phyloP scores from a whole-genome alignment of 2,329 filamentous ascomycete genomes.

The Fusarium hostae region DNA sequence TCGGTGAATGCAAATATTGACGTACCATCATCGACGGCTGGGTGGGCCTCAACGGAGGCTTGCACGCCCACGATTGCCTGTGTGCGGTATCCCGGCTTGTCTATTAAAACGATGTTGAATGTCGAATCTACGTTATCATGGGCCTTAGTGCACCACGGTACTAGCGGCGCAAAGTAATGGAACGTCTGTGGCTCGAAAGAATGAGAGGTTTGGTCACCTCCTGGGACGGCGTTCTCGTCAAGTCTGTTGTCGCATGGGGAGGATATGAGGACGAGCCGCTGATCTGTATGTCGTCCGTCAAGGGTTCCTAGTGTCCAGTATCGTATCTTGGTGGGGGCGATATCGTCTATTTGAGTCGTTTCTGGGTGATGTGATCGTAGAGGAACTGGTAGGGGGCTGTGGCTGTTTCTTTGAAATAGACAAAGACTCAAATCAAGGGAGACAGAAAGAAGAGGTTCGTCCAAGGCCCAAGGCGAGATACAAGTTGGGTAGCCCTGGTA shows the following conservation, averaged over 20 bases:
- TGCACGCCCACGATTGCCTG: slow-evolving; percentile 48
- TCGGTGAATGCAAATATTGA: slow-evolving; percentile 39
- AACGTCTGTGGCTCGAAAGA: slow-evolving; percentile 37
- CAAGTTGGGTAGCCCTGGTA: slow-evolving; percentile 37
- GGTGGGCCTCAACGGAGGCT: slow-evolving; percentile 52
- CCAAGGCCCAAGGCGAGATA: slow-evolving; percentile 43
- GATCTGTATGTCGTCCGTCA: slow-evolving; percentile 41
- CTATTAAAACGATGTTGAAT: slow-evolving; percentile 39
- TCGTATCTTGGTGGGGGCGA: slow-evolving; percentile 10
- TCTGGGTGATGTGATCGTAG: slow-evolving; percentile 11
- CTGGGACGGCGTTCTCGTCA: slow-evolving; percentile 46
- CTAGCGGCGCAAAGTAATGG: slow-evolving; percentile 37
- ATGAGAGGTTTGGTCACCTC: slow-evolving; percentile 48
- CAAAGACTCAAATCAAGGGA: slow-evolving; percentile 39
- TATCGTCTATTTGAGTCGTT: slow-evolving; percentile 17
- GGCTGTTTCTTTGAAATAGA: slow-evolving; percentile 23
- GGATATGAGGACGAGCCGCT: slow-evolving; percentile 42
- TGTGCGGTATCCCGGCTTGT: slow-evolving; percentile 39
- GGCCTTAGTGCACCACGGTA: slow-evolving; percentile 42
- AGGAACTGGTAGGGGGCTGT: slow-evolving; percentile 15
- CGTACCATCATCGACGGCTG: slow-evolving; percentile 63
- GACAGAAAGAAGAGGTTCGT: slow-evolving; percentile 36
- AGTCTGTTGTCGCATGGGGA: slow-evolving; percentile 51
- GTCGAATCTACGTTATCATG: slow-evolving; percentile 45
- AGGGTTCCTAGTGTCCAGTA: slow-evolving; percentile 37